Base-by-base conservation (phyloP, 1,284 basidiomycete genomes). In the Malassezia caprae region DNA sequence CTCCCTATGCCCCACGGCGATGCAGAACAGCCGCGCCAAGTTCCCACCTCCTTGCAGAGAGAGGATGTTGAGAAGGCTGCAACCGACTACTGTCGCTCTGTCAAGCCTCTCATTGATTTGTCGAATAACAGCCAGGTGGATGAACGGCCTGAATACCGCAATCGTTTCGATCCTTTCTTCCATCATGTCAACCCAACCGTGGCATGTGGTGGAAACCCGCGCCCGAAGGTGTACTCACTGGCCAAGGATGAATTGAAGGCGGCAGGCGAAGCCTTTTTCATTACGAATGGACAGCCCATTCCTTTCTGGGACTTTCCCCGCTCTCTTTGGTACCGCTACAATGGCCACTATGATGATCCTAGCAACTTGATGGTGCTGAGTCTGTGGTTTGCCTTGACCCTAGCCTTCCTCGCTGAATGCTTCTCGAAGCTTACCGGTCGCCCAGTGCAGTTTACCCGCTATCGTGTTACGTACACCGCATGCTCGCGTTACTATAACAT, bases 271-370 rank as follows among this genome's bases (percentile, higher is more conserved):
- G 88, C 80, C 0, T 99, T 94, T 79, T 94, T 93, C 79, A 89
- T 99, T 77, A 94, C 91, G 58, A 96, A 96, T 73, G 90, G 91
- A 61, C 91, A 96, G 75, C 93, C 91, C 1, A 81, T 87, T 55
- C 87, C 87, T 72, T 96, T 96, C 78, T 98, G 93, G 93, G 91
- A 96, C 77, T 86, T 94, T 73, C 81, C 85, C 23, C 82, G 90
- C 8, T 77, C 82, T 2, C 77, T 96, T n/a, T 98, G 90, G 90
- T 79, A 81, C 41, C 81, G 59, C 10, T 57, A 57, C 35, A 57
- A 64, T 53, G 69, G 69, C 13, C 61, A 63, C 35, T 54, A 65
- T 6, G 58, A 64, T 26, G 49, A 63, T 5, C 32, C 52, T 12
- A 51, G 60, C 17, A 62, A 62, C 24, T 56, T 67, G 2, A 65